Base-by-base conservation (phyloP, 2,329 filamentous ascomycete species). In the Arthrobotrys sinensis region DNA sequence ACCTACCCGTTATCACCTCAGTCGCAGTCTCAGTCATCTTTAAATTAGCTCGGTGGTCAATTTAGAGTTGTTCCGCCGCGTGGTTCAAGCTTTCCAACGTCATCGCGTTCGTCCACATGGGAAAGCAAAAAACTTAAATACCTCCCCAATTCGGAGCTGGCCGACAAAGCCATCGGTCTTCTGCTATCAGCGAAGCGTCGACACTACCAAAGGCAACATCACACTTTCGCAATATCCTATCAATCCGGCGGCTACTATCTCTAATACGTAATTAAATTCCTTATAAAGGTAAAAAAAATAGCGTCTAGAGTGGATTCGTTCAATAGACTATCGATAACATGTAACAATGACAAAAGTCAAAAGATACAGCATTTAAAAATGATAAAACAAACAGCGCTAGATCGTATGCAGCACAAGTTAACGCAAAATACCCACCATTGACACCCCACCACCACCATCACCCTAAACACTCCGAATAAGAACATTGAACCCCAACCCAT, bases 401-500 rank as follows among this genome's bases (percentile, higher is more conserved):
- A 43, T 53, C n/a, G 10, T 16, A 24, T 50, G 32, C 48, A 53
- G 7, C 16, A 11, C 45, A 38, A 14, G 10, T 16, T 38, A 66
- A 40, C 46, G 46, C 63, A 48, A 57, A 55, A 55, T 62, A 62
- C 40, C 52, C 52, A 57, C 52, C 28, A n/a, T 57, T 11, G 24
- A 28, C 24, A 57, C 32, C 16, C 52, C 52, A 21, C 11, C 46
- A 28, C 19, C 34, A 38, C 16, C 32, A 60, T 8, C 38, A 36
- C 48, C 32, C 62, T 77, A 78, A n/a, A 78, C 24, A 36, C 75
- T 78, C 8, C 75, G 67, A 34, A 78, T 78, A 62, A 78, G 38
- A 14, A 78, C 62, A 50, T 78, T 78, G 24, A 78, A 78, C 24
- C 75, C 75, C n/a, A 78, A 32, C 8, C 75, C 75, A 16, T 78